Percentiles rank a stretch among this genome's conserved stretches.
Evolutionary conservation across 2,329 filamentous ascomycete genomes (phyloP).

Genomic region (Xylariales sp.): DNA sequence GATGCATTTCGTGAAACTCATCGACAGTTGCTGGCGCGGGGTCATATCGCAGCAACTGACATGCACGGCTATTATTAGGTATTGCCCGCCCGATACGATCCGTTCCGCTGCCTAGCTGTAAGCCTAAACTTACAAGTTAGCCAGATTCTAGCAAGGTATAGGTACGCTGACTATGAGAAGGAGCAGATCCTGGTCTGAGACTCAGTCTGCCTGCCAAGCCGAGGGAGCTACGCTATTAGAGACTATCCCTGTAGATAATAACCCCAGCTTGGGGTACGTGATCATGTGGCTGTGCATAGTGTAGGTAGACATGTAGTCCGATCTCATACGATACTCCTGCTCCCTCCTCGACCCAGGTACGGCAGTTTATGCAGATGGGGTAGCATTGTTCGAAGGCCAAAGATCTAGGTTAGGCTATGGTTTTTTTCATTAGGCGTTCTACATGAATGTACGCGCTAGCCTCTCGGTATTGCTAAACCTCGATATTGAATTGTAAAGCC

Average conservation of each 20-base stretch:
- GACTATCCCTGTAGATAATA: not conserved
- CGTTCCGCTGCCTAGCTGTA: slow-evolving; percentile 5
- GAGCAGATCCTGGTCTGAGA: slow-evolving; percentile 12
- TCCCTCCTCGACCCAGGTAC: too few species aligned
- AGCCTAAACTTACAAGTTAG: not conserved
- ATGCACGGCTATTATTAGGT: slow-evolving; percentile 14
- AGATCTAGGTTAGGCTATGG: not conserved
- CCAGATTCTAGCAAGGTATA: not conserved
- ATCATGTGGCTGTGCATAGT: slow-evolving; percentile 13
- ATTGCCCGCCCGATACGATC: slow-evolving; percentile 9
- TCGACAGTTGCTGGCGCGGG: slow-evolving; percentile 13
- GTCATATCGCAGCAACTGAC: slow-evolving; percentile 13
- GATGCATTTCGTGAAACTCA: slow-evolving; percentile 1
- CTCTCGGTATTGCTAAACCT: not conserved
- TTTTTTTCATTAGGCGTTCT: not conserved
- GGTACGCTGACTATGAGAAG: slow-evolving; percentile 7
- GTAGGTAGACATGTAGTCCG: too few species aligned
- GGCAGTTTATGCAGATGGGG: not conserved
- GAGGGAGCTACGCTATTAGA: slow-evolving; percentile 3
- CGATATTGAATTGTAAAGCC: not conserved
- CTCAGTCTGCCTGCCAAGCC: slow-evolving; percentile 22
- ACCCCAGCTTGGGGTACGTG: not conserved
- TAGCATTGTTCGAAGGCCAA: not conserved
- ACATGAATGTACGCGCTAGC: not conserved
- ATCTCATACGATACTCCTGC: too few species aligned